Conservation (phyloP, 192 early-diverging fungal genomes). For the Backusella parvicylindrica region DNA sequence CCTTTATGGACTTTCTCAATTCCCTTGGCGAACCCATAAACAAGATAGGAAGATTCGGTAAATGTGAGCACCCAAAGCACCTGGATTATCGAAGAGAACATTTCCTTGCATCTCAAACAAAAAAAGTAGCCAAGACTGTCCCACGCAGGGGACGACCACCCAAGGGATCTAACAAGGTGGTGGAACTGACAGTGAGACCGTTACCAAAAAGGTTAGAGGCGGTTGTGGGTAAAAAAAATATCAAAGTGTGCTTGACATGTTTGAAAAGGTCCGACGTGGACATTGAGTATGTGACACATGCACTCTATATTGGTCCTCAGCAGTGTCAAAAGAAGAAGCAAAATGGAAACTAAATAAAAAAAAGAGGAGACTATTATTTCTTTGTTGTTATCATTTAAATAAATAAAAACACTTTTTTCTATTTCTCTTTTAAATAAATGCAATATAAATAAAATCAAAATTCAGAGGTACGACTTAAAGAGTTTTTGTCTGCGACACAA, state of each 20-base stretch:
- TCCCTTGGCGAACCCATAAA: neutral
- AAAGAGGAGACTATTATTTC: too few species aligned
- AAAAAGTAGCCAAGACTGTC: neutral
- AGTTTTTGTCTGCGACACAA: too few species aligned
- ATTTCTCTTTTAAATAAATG: too few species aligned
- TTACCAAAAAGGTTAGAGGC: slow-evolving; percentile 30
- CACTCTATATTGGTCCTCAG: slow-evolving; percentile 20
- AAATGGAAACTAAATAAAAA: neutral
- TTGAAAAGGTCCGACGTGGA: slow-evolving; percentile 28
- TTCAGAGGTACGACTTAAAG: too few species aligned
- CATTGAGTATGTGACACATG: slow-evolving; percentile 10
- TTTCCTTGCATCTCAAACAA: neutral
- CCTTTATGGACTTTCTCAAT: neutral
- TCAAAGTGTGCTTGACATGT: slow-evolving; percentile 31
- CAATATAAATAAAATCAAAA: too few species aligned
- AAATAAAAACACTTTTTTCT: neutral
- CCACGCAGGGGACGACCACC: slow-evolving; percentile 26
- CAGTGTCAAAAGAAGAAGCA: neutral
- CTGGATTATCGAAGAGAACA: slow-evolving; percentile 12
- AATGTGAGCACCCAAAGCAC: slow-evolving; percentile 24
- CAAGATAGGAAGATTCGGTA: neutral
- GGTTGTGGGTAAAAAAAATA: slow-evolving; percentile 22
- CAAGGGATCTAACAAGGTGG: slow-evolving; percentile 10
- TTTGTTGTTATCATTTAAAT: neutral
- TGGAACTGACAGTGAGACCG: slow-evolving; percentile 14